Evolutionary conservation across 192 early-diverging fungal species (phyloP).

Genomic region (Rhizophagus clarus): DNA sequence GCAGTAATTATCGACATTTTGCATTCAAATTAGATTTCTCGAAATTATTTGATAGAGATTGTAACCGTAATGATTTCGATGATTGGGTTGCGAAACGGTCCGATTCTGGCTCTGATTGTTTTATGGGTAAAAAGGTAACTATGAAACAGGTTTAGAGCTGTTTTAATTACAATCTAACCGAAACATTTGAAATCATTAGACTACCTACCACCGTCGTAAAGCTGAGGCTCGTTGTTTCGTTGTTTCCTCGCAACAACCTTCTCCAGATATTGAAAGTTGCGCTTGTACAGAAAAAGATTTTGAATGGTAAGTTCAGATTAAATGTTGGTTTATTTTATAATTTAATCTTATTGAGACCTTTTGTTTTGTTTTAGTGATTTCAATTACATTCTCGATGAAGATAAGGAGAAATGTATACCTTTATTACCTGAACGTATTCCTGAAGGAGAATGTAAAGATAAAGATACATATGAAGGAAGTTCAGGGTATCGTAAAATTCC

Average conservation of each 20-base stretch:
- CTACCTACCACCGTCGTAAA: slow-evolving; percentile 77
- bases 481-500: slow-evolving; percentile 33
- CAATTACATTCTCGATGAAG: slow-evolving; percentile 62
- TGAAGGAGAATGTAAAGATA: slow-evolving; percentile 63
- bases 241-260: slow-evolving; percentile 42
- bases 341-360: background rate
- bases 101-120: slow-evolving; percentile 64
- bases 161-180: background rate
- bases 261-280: slow-evolving; percentile 62
- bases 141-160: background rate
- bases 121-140: slow-evolving; percentile 73
- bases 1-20: slow-evolving; percentile 37
- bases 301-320: slow-evolving; percentile 56
- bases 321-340: background rate
- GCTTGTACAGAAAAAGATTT: slow-evolving; percentile 81
- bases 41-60: slow-evolving; percentile 60
- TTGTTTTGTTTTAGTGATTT: slow-evolving; percentile 62
- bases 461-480: slow-evolving; percentile 65
- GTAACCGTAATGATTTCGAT: slow-evolving; percentile 74
- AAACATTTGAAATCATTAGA: slow-evolving; percentile 30
- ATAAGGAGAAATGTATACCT: slow-evolving; percentile 61
- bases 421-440: slow-evolving; percentile 58
- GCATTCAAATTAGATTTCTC: slow-evolving; percentile 77
- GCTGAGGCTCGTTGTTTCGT: slow-evolving; percentile 76
- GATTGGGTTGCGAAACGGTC: slow-evolving; percentile 66